phyloP scores from a whole-genome alignment of 495 filamentous ascomycete genomes.

The Platismatia glauca region DNA sequence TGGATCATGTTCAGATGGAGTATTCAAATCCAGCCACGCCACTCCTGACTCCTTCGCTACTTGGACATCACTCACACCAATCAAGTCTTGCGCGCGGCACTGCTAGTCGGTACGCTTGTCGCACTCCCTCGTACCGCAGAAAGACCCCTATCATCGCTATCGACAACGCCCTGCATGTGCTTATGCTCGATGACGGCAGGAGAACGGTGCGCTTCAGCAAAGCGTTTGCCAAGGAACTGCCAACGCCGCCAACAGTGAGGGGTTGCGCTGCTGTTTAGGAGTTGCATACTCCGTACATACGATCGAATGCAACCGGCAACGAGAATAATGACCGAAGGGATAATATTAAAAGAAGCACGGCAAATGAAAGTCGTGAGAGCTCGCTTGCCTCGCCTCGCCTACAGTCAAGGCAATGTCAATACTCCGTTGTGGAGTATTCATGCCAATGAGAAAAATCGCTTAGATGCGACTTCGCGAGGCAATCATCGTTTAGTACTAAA shows the following conservation, averaged over 20 bases:
- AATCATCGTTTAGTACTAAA: too few relatives aligned
- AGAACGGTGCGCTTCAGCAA: slow-evolving; percentile 20
- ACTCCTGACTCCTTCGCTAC: not conserved
- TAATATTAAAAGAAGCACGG: too few relatives aligned
- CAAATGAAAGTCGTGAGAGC: not conserved
- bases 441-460: too few relatives aligned
- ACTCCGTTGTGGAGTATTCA: too few relatives aligned
- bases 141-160: not conserved
- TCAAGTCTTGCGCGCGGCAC: not conserved
- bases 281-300: too few relatives aligned
- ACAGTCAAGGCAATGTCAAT: too few relatives aligned
- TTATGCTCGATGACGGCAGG: slow-evolving; percentile 14
- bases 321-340: too few relatives aligned
- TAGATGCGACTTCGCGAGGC: too few relatives aligned
- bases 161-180: not conserved
- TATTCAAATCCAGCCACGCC: not conserved
- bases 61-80: not conserved
- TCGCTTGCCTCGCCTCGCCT: not conserved
- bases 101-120: slow-evolving; percentile 8
- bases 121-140: slow-evolving; percentile 6
- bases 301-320: not conserved
- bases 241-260: not conserved
- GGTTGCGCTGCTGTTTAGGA: too few relatives aligned
- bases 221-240: slow-evolving; percentile 2
- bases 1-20: not conserved